Evolutionary conservation across 2,329 filamentous ascomycete species (phyloP).

Genomic region (Ophiostoma tasmaniense): DNA sequence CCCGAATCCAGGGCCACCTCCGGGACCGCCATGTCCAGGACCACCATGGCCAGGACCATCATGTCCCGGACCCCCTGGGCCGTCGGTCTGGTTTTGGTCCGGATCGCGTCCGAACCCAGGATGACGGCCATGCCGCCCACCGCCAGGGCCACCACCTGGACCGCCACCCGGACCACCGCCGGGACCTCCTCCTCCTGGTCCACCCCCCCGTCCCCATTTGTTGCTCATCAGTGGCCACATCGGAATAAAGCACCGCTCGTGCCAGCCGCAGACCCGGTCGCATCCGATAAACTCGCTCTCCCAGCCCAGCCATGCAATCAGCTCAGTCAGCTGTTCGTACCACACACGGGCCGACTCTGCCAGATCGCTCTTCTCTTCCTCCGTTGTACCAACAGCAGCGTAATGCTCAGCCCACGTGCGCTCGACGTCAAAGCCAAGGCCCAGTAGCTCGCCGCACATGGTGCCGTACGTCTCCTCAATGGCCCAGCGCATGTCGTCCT

Average conservation of each 20-base stretch:
- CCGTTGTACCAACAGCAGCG: not conserved
- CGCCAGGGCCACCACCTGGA: not conserved
- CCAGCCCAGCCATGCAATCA: slow-evolving; percentile 45
- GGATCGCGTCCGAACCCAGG: not conserved
- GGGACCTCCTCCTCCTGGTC: not conserved
- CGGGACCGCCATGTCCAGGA: slow-evolving; percentile 7
- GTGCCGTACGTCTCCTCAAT: slow-evolving; percentile 34
- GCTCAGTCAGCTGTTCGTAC: slow-evolving; percentile 31
- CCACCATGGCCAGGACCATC: not conserved
- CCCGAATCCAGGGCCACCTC: slow-evolving; percentile 6
- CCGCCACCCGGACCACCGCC: not conserved
- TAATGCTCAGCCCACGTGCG: slow-evolving; percentile 27
- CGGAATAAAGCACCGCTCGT: slow-evolving; percentile 41
- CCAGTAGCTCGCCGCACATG: slow-evolving; percentile 35
- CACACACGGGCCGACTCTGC: slow-evolving; percentile 20
- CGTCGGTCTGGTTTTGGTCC: not conserved
- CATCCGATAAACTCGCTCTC: slow-evolving; percentile 38
- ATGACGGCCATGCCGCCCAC: not conserved
- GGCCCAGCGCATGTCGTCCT: slow-evolving; percentile 31
- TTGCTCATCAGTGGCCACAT: slow-evolving; percentile 38
- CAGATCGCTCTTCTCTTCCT: not conserved
- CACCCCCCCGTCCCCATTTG: slow-evolving; percentile 11
- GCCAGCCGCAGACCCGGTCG: slow-evolving; percentile 32
- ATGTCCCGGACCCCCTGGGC: not conserved
- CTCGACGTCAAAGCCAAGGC: slow-evolving; percentile 37